A percentile compares a stretch with the other conserved stretches of the same genome.
phyloP scores from a whole-genome alignment of 2,329 filamentous ascomycete genomes.

The Alternaria gaisen region DNA sequence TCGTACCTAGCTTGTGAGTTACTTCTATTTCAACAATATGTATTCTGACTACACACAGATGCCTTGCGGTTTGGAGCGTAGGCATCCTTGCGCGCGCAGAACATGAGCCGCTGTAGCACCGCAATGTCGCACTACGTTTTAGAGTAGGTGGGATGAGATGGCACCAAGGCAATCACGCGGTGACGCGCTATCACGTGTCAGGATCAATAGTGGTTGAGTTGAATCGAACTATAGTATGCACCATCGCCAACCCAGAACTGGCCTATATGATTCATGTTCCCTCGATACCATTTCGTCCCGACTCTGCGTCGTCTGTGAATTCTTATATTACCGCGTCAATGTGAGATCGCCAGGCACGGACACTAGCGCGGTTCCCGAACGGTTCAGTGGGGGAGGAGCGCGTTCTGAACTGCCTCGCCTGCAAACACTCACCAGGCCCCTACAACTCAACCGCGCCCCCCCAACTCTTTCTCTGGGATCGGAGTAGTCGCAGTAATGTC shows the following conservation, averaged over 20 bases:
- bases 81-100: no score
- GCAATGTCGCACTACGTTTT: background rate
- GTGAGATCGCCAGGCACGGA: background rate
- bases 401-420: conserved; percentile 24
- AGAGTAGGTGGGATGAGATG: background rate
- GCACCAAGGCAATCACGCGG: background rate
- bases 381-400: conserved; percentile 30
- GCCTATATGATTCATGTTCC: background rate
- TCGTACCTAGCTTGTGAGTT: background rate
- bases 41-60: no score
- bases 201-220: background rate
- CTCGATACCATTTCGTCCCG: background rate
- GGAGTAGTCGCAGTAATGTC: conserved; percentile 29
- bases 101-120: background rate
- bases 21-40: no score
- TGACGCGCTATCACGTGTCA: conserved; percentile 30
- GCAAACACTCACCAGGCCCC: conserved; percentile 1
- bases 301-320: background rate
- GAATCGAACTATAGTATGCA: background rate
- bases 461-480: background rate
- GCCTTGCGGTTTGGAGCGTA: no score
- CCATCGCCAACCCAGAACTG: background rate
- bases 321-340: background rate
- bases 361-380: conserved; percentile 21
- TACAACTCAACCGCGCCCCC: background rate